Evolutionary conservation across 2,329 filamentous ascomycete genomes (phyloP).

Genomic region (Colletotrichum spinosum): DNA sequence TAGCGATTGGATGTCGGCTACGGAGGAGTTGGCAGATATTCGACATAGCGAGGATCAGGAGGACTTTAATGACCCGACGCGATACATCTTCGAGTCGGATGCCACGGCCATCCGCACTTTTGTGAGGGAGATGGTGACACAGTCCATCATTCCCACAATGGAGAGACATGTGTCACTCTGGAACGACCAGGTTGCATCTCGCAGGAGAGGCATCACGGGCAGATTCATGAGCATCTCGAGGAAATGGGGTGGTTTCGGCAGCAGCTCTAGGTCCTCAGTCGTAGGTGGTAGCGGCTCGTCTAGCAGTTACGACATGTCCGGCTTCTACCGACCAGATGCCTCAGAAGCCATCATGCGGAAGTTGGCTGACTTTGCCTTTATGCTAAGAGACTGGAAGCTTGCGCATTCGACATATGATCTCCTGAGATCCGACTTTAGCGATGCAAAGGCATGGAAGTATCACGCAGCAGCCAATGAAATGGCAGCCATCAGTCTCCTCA

Average conservation of each 20-base stretch:
- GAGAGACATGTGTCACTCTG: slow-evolving; percentile 90
- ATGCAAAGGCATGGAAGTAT: slow-evolving; percentile 97
- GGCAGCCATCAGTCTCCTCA: slow-evolving; percentile 85
- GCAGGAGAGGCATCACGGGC: slow-evolving; percentile 87
- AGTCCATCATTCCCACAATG: slow-evolving; percentile 96
- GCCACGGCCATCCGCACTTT: slow-evolving; percentile 88
- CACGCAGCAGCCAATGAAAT: slow-evolving; percentile 96
- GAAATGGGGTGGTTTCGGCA: slow-evolving; percentile 86
- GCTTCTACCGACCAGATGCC: slow-evolving; percentile 85
- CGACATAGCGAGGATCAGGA: slow-evolving; percentile 75
- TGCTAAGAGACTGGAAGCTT: slow-evolving; percentile 96
- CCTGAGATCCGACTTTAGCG: slow-evolving; percentile 86
- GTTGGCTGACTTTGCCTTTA: slow-evolving; percentile 93
- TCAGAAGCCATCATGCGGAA: slow-evolving; percentile 94
- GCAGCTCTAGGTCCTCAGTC: slow-evolving; percentile 69
- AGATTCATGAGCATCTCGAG: slow-evolving; percentile 96
- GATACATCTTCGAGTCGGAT: slow-evolving; percentile 93
- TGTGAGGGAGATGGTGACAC: slow-evolving; percentile 92
- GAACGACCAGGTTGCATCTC: slow-evolving; percentile 97
- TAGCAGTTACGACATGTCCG: slow-evolving; percentile 80
- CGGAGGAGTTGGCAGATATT: slow-evolving; percentile 84
- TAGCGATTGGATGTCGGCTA: slow-evolving; percentile 89
- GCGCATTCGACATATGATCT: slow-evolving; percentile 93
- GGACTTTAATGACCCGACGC: slow-evolving; percentile 76
- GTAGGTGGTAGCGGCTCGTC: slow-evolving; percentile 60